These are phyloP conservation scores for Lodderomyces beijingensis DNA, from an alignment of 1,139 yeast genomes.

Conservation along the genomic window DNA sequence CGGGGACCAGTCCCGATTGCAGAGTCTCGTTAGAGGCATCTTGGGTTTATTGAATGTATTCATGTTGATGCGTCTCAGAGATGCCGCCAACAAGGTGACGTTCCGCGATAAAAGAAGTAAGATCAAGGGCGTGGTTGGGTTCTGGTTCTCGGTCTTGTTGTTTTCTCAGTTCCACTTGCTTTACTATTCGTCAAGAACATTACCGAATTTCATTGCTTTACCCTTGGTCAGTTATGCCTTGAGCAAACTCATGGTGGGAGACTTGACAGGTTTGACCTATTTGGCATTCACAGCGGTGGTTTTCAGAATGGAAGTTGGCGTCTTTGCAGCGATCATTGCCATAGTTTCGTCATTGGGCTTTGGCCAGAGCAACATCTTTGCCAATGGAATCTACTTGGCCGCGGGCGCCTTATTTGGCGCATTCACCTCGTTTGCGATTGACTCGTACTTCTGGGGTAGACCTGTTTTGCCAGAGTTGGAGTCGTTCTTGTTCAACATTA, in stretches of 20 bases:
- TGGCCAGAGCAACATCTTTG: constrained; percentile 40
- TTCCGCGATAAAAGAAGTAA: constrained; percentile 18
- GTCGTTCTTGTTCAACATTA: constrained; percentile 68
- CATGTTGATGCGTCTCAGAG: constrained; percentile 24
- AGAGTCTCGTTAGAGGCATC: constrained; percentile 46
- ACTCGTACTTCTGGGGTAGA: constrained; percentile 73
- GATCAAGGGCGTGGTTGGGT: constrained; percentile 29
- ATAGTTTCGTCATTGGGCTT: constrained; percentile 40
- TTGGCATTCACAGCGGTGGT: constrained; percentile 63
- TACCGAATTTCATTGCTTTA: constrained; percentile 83
- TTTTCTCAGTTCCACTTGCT: constrained; percentile 74
- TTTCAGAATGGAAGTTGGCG: constrained; percentile 69
- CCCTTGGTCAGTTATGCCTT: constrained; percentile 65
- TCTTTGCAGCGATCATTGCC: constrained; percentile 46
- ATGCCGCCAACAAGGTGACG: constrained; percentile 24
- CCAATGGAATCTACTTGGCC: constrained; percentile 29
- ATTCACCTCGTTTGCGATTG: constrained; percentile 47
- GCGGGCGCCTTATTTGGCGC: constrained; percentile 58
- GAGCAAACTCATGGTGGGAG: constrained; percentile 47
- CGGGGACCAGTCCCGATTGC: constrained; percentile 38
- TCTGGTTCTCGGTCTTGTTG: constrained; percentile 58
- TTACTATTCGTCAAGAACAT: constrained; percentile 72
- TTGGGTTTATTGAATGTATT: constrained; percentile 49
- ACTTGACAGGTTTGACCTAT: constrained; percentile 51
- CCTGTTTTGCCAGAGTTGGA: constrained; percentile 64